Evolutionary conservation across 108 stramenopile species (phyloP).

Genomic region (Fragilaria crotonensis): DNA sequence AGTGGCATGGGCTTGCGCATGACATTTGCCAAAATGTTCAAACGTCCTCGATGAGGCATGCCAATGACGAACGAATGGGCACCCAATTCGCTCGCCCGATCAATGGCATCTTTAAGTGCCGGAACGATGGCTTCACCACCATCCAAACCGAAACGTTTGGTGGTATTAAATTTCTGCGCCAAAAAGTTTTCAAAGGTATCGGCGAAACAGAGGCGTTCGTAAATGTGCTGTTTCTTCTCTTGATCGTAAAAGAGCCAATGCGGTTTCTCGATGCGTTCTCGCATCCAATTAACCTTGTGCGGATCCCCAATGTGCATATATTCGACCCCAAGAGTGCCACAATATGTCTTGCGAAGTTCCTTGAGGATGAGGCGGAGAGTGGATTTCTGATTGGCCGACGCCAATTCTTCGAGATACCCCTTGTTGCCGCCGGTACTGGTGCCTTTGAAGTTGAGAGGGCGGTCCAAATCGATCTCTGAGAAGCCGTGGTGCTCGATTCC

Average conservation of each 20-base stretch:
- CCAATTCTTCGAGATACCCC: slow-evolving; percentile 92
- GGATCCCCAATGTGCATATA: slow-evolving; percentile 96
- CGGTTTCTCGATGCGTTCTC: slow-evolving; percentile 93
- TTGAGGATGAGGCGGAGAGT: slow-evolving; percentile 83
- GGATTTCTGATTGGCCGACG: slow-evolving; percentile 61
- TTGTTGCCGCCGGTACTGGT: slow-evolving; percentile 82
- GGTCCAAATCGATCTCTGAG: slow-evolving; percentile 83
- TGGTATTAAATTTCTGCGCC: slow-evolving; percentile 96
- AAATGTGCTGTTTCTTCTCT: slow-evolving; percentile 91
- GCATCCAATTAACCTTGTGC: slow-evolving; percentile 96
- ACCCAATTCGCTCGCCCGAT: slow-evolving; percentile 91
- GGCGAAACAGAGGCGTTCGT: slow-evolving; percentile 90
- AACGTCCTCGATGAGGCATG: slow-evolving; percentile 97
- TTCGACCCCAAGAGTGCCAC: slow-evolving; percentile 92
- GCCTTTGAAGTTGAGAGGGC: slow-evolving; percentile 81
- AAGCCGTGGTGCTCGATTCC: slow-evolving; percentile 91
- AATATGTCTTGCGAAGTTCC: slow-evolving; percentile 87
- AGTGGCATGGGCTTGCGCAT: slow-evolving; percentile 98
- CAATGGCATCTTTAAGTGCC: slow-evolving; percentile 93
- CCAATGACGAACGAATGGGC: slow-evolving; percentile 96
- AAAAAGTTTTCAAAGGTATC: slow-evolving; percentile 97
- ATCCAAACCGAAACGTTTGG: slow-evolving; percentile 98
- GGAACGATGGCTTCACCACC: slow-evolving; percentile 96
- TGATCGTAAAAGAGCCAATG: slow-evolving; percentile 61
- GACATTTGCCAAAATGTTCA: slow-evolving; percentile 98